Evolutionary conservation across 306 rosid species (phyloP), one percentile per base, ranked within the genome.

Genomic region (Quercus glauca): DNA sequence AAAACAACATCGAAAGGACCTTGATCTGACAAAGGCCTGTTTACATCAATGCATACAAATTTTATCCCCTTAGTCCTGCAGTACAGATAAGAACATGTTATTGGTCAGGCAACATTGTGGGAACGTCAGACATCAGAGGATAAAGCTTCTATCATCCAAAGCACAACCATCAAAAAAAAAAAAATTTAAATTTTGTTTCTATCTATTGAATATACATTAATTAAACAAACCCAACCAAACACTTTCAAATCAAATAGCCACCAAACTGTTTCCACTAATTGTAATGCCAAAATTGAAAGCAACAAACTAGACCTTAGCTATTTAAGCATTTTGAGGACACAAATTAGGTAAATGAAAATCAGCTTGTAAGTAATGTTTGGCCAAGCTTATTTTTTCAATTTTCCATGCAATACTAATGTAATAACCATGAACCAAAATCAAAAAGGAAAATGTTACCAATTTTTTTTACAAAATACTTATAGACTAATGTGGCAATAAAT

Each of bases 1-100:
- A 68, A 68, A 35, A 68, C 72, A 68, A 68, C 28, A 35, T 68
- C 72, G 5, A 68, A 68, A 33, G 72, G 72, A 68, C 72, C 72
- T 35, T 68, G 72, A 19, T 68, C 72, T 35, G 52, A 68, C 52
- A 68, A 45, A n/a, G 72, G 72, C 72, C 72, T 68, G 17, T 68
- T 68, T 68, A 68, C 19, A 68, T 68, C 72, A 19, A 68, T 68
- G 52, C 52, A 11, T 35, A 68, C 52, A 68, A 68, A 68, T 4
- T 7, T 18, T 35, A 68, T 68, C 25, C 72, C 52, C 72, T 68
- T 68, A 35, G 9, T 68, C 72, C 72, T 68, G 51, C 52, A 68
- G 52, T 49, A 68, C 52, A 35, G 19, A 68, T 35, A 68, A 68
- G 12, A 31, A 18, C 72, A 67, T 35, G 19, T 67, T 67, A 35